Percentiles rank a stretch among this genome's conserved stretches.
These are phyloP conservation scores for Puccinia triticina DNA, from an alignment of 1,284 basidiomycete species.

Conservation along the genomic window DNA sequence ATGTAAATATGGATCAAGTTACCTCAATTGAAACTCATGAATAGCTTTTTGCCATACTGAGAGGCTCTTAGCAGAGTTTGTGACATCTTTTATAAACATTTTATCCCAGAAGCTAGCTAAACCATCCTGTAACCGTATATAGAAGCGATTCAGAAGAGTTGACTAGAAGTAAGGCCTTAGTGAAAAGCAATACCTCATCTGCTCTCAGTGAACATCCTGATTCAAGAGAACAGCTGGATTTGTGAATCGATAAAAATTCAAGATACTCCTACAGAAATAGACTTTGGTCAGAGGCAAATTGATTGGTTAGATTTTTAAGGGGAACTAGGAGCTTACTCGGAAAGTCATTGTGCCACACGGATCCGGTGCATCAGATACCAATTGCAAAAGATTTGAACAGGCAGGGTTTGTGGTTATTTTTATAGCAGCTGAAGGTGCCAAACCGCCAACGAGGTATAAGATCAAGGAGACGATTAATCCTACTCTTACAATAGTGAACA, in stretches of 20 bases:
- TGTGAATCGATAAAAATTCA: background rate
- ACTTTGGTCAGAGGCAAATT: background rate
- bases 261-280: conserved; percentile 1
- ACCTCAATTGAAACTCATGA: conserved; percentile 8
- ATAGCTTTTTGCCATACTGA: background rate
- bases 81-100: background rate
- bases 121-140: background rate
- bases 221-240: conserved; percentile 1
- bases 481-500: background rate
- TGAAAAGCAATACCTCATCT: background rate
- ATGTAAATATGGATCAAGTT: background rate
- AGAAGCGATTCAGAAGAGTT: background rate
- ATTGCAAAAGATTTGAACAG: conserved; percentile 5
- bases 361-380: background rate
- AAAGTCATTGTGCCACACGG: background rate
- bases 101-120: background rate
- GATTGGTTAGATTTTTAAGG: background rate
- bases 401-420: background rate
- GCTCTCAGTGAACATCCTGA: conserved; percentile 17
- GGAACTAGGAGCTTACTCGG: background rate
- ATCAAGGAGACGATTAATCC: background rate
- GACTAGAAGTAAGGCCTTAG: background rate
- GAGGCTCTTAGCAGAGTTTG: background rate
- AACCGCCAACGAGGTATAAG: background rate
- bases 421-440: background rate